Percentiles rank a stretch among this genome's conserved stretches.
Conservation (phyloP, 2,329 filamentous ascomycete genomes). For the Fusarium nanum region DNA sequence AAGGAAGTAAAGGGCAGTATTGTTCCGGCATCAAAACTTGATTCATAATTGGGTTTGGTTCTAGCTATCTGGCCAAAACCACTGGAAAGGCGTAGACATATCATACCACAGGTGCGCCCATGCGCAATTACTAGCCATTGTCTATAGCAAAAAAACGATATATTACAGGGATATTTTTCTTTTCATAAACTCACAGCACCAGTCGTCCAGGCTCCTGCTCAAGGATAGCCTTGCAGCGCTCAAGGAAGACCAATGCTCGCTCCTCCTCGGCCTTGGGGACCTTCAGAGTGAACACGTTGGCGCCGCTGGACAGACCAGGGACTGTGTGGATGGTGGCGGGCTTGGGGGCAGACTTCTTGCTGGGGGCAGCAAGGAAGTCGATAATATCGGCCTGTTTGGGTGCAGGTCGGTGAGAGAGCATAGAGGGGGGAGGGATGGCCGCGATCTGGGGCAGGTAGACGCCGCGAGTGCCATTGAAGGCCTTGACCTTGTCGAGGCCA, state of each 20-base stretch:
- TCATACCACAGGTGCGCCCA: constrained; percentile 33
- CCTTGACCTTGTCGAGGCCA: constrained; percentile 67
- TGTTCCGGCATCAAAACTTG: constrained; percentile 20
- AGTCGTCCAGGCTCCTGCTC: constrained; percentile 83
- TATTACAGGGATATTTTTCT: constrained; percentile 47
- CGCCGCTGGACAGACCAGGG: constrained; percentile 64
- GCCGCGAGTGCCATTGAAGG: constrained; percentile 67
- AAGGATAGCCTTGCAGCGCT: constrained; percentile 85
- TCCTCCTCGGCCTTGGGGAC: constrained; percentile 85
- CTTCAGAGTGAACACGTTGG: constrained; percentile 84
- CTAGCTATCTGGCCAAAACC: constrained; percentile 24
- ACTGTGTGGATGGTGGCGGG: constrained; percentile 49
- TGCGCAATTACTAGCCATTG: constrained; percentile 42
- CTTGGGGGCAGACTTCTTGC: constrained; percentile 46
- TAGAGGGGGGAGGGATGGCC: constrained; percentile 61
- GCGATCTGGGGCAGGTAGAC: constrained; percentile 78
- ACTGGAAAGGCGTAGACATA: constrained; percentile 16
- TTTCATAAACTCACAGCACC: constrained; percentile 63
- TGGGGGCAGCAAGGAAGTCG: constrained; percentile 74
- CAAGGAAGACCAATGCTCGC: constrained; percentile 83
- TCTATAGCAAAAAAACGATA: constrained; percentile 46
- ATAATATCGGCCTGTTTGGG: constrained; percentile 74
- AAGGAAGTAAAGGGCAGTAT: neutral
- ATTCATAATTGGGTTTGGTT: constrained; percentile 25
- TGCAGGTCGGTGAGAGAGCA: constrained; percentile 49